Conservation (phyloP, 2,329 filamentous ascomycete genomes). For the Botryotinia narcissicola region DNA sequence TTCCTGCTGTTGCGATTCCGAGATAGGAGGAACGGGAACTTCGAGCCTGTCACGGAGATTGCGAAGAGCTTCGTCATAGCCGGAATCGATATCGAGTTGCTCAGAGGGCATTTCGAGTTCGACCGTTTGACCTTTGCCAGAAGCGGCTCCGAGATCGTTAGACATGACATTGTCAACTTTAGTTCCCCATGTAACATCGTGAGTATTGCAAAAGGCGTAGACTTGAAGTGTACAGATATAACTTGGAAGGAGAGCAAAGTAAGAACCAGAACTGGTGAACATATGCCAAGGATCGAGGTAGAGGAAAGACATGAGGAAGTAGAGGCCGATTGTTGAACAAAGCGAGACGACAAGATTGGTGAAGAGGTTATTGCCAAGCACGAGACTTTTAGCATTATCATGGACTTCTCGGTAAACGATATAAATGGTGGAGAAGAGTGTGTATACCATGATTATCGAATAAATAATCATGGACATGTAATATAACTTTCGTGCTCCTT, state of each 20-base stretch:
- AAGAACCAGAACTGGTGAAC: constrained; percentile 87
- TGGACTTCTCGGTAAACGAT: constrained; percentile 81
- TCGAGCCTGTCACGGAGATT: constrained; percentile 93
- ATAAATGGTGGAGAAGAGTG: constrained; percentile 82
- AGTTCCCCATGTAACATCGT: constrained; percentile 98
- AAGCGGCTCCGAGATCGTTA: constrained; percentile 86
- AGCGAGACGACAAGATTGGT: constrained; percentile 91
- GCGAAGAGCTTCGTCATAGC: constrained; percentile 93
- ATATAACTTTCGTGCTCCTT: constrained; percentile 91
- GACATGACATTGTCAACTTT: constrained; percentile 96
- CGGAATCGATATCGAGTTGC: constrained; percentile 95
- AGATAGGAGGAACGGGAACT: constrained; percentile 60
- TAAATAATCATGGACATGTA: constrained; percentile 86
- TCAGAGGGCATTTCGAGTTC: constrained; percentile 97
- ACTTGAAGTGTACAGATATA: constrained; percentile 98
- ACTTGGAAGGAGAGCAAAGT: constrained; percentile 85
- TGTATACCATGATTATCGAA: constrained; percentile 92
- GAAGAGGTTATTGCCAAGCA: constrained; percentile 83
- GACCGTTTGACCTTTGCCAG: constrained; percentile 70
- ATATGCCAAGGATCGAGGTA: constrained; percentile 99
- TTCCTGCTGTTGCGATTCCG: constrained; percentile 85
- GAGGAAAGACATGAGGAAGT: constrained; percentile 93
- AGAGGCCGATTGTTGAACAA: constrained; percentile 85
- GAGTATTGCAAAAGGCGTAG: constrained; percentile 98
- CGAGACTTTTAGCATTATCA: constrained; percentile 46